Evolutionary conservation across 202 grass and related monocot genomes (phyloP).

Genomic region (Carex arenaria): DNA sequence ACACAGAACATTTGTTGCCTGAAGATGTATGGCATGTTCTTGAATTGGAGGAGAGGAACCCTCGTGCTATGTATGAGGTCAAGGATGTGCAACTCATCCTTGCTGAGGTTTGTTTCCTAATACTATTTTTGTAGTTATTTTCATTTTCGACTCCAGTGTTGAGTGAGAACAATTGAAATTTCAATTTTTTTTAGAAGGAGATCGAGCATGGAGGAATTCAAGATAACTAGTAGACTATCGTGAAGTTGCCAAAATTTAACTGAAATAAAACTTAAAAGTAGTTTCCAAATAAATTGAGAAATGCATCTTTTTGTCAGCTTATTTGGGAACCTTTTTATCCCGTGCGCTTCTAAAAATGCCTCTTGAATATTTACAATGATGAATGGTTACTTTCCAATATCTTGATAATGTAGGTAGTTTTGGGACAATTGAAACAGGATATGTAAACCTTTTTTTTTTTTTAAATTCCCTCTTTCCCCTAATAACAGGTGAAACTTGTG

Average conservation of each 20-base stretch:
- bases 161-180: background rate
- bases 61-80: conserved; percentile 60
- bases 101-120: conserved; percentile 58
- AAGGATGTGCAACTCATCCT: conserved; percentile 81
- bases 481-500: conserved; percentile 80
- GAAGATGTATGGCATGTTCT: conserved; percentile 49
- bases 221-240: background rate
- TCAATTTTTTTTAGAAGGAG: background rate
- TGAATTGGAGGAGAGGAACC: conserved; percentile 47
- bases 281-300: background rate
- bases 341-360: background rate
- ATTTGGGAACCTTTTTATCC: background rate
- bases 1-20: conserved; percentile 57
- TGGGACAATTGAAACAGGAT: background rate
- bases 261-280: background rate
- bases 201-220: background rate
- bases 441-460: background rate
- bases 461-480: background rate
- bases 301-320: background rate
- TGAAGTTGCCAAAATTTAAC: background rate
- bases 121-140: background rate
- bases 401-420: background rate
- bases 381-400: too few relatives aligned
- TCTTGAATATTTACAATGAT: too few relatives aligned
- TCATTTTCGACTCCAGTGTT: background rate